Conservation (phyloP, 2,329 filamentous ascomycete genomes). For the Curvularia verruculosa region DNA sequence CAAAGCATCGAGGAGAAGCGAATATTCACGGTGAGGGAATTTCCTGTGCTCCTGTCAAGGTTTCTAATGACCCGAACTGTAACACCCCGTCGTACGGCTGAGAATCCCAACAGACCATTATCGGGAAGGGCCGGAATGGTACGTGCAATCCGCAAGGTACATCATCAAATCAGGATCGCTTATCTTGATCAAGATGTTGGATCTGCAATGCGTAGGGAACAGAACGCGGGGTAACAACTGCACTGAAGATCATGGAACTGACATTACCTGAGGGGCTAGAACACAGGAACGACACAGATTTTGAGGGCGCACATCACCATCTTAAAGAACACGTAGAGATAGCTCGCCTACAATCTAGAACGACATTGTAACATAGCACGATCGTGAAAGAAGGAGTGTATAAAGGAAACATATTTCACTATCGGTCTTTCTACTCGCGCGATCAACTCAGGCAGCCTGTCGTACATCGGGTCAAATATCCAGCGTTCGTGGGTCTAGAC, state of each 20-base stretch:
- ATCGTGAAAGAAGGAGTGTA: background rate
- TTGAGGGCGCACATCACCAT: background rate
- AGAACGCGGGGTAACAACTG: constrained; percentile 3
- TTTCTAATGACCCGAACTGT: too few relatives aligned
- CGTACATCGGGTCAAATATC: background rate
- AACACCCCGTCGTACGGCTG: background rate
- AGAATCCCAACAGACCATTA: background rate
- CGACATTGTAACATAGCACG: too few relatives aligned
- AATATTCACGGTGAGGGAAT: background rate
- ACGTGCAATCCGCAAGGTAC: background rate
- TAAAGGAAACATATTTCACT: background rate
- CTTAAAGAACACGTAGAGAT: too few relatives aligned
- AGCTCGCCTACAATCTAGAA: too few relatives aligned
- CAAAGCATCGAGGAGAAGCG: background rate
- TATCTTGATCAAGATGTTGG: background rate
- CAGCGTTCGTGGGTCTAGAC: background rate
- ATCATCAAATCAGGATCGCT: background rate
- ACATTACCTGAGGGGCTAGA: background rate
- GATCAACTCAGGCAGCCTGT: background rate
- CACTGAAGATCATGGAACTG: background rate
- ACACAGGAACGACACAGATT: background rate
- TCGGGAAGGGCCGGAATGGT: background rate
- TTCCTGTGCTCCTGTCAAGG: background rate
- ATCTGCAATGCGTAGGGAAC: background rate
- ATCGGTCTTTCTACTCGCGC: background rate